These are phyloP conservation scores for Elsinoe ampelina DNA, from an alignment of 2,329 filamentous ascomycete genomes.

Conservation along the genomic window DNA sequence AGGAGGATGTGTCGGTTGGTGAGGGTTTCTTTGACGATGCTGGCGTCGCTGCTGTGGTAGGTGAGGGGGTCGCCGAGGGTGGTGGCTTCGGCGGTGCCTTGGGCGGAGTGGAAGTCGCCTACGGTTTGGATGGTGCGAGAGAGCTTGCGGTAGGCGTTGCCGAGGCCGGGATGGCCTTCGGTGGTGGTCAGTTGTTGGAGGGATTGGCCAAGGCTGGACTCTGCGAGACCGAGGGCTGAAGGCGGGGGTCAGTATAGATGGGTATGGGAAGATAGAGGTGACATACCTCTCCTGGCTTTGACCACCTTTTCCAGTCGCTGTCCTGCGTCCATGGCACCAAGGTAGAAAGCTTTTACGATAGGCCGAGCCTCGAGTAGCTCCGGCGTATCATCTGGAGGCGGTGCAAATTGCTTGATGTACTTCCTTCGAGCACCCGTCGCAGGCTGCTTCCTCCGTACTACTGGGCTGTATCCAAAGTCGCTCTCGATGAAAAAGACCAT, in stretches of 20 bases:
- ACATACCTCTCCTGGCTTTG: slow-evolving; percentile 76
- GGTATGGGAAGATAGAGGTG: background rate
- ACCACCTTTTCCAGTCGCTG: slow-evolving; percentile 95
- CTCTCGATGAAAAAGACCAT: slow-evolving; percentile 98
- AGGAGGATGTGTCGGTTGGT: slow-evolving; percentile 96
- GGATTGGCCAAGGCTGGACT: slow-evolving; percentile 89
- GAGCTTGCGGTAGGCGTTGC: slow-evolving; percentile 87
- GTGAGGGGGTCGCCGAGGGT: slow-evolving; percentile 88
- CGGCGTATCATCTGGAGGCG: slow-evolving; percentile 91
- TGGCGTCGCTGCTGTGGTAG: slow-evolving; percentile 90
- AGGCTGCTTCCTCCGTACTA: slow-evolving; percentile 91
- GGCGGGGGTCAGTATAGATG: slow-evolving; percentile 24
- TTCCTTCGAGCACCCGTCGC: slow-evolving; percentile 92
- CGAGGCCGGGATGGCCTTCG: slow-evolving; percentile 79
- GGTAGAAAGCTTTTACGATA: slow-evolving; percentile 88
- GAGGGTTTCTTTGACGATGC: slow-evolving; percentile 95
- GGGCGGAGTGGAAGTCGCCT: slow-evolving; percentile 90
- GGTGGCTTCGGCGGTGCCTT: slow-evolving; percentile 92
- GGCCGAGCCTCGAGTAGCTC: slow-evolving; percentile 85
- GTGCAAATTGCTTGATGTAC: slow-evolving; percentile 95
- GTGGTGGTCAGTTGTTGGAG: slow-evolving; percentile 78
- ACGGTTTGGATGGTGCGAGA: slow-evolving; percentile 88
- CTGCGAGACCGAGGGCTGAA: slow-evolving; percentile 78
- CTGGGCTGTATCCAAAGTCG: slow-evolving; percentile 94
- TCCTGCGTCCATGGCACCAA: slow-evolving; percentile 91